phyloP scores from a whole-genome alignment of 768 basidiomycete genomes.

The Tricholoma furcatifolium region DNA sequence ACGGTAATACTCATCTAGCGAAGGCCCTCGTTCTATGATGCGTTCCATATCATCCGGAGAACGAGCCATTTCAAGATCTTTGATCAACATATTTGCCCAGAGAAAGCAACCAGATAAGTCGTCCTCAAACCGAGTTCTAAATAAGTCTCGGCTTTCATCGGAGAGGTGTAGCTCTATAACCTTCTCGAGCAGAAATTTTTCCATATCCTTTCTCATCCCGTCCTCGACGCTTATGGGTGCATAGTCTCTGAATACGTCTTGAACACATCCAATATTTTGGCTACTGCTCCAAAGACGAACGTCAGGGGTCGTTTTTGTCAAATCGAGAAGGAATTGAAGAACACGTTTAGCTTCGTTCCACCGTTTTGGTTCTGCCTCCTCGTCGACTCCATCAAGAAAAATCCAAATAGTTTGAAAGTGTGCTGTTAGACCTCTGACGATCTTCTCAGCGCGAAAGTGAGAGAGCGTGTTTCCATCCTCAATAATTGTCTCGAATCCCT shows the following conservation, averaged over 20 bases:
- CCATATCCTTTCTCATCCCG: neutral
- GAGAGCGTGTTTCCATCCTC: neutral
- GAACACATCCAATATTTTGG: neutral
- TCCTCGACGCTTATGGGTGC: neutral
- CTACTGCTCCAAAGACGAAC: constrained; percentile 3
- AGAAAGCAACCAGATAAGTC: neutral
- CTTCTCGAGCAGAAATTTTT: neutral
- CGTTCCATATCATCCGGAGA: neutral
- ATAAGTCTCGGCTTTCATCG: neutral
- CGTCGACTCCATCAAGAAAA: neutral
- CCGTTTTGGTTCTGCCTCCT: neutral
- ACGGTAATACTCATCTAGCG: neutral
- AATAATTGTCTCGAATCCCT: neutral
- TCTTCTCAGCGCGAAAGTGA: neutral
- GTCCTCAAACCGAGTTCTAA: neutral
- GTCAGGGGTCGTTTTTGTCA: neutral
- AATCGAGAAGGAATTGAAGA: neutral
- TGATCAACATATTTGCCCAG: neutral
- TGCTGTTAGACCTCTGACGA: neutral
- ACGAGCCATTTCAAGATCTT: neutral
- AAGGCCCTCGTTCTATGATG: neutral
- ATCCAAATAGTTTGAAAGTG: neutral
- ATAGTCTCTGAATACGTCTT: neutral
- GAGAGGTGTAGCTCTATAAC: neutral
- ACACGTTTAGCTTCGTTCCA: neutral